A percentile compares a stretch with the other conserved stretches of the same genome.
phyloP scores from a whole-genome alignment of 441 rosid species.

The Eutrema salsugineum region DNA sequence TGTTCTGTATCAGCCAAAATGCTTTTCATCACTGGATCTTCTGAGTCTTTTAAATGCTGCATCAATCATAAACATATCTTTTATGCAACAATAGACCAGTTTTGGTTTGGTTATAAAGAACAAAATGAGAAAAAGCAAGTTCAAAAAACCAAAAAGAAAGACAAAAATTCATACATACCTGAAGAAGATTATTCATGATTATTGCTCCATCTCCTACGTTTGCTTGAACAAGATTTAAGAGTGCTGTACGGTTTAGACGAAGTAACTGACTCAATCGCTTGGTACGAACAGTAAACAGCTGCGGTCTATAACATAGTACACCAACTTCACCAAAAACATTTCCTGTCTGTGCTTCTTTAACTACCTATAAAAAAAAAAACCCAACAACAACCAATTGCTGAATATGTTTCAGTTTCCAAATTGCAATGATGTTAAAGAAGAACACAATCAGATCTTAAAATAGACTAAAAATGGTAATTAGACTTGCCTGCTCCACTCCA shows the following conservation, averaged over 20 bases:
- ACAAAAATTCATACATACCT: constrained; percentile 38
- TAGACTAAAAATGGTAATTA: neutral
- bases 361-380: constrained; percentile 42
- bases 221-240: constrained; percentile 71
- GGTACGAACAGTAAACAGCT: constrained; percentile 79
- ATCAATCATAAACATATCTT: constrained; percentile 4
- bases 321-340: constrained; percentile 82
- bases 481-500: constrained; percentile 68
- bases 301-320: constrained; percentile 84
- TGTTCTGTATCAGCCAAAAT: constrained; percentile 62
- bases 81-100: neutral
- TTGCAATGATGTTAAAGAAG: neutral
- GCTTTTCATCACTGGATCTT: constrained; percentile 53
- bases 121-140: neutral
- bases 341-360: constrained; percentile 67
- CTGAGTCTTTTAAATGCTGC: constrained; percentile 70
- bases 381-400: neutral
- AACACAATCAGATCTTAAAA: neutral
- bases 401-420: neutral
- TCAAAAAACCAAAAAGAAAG: neutral
- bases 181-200: constrained; percentile 85
- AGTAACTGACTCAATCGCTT: constrained; percentile 77
- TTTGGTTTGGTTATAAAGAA: neutral
- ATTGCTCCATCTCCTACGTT: constrained; percentile 89
- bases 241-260: constrained; percentile 78